Evolutionary conservation across 192 early-diverging fungal species (phyloP).

Genomic region (Bifiguratus adelaidae): DNA sequence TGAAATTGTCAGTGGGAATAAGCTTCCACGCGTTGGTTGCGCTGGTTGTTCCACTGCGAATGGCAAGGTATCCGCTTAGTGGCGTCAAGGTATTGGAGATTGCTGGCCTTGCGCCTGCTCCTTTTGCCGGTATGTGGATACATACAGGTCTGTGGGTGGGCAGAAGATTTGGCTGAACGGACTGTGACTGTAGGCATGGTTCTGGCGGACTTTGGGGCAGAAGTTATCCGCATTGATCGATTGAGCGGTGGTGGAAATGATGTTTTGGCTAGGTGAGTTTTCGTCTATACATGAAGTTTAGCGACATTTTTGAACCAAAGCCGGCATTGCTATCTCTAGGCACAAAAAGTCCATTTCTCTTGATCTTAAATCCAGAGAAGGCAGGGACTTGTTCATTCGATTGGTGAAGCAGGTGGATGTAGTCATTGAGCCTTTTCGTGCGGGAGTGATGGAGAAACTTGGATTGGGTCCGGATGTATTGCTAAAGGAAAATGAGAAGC

Average conservation of each 20-base stretch:
- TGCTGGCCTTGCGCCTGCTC: slow-evolving; percentile 55
- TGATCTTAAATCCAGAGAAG: slow-evolving; percentile 38
- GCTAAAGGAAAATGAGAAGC: slow-evolving; percentile 34
- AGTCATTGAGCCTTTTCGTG: slow-evolving; percentile 55
- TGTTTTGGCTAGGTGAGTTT: slow-evolving; percentile 26
- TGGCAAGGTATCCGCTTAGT: slow-evolving; percentile 19
- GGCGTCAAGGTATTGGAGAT: slow-evolving; percentile 53
- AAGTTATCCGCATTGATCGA: slow-evolving; percentile 53
- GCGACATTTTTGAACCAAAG: neutral
- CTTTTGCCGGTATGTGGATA: slow-evolving; percentile 34
- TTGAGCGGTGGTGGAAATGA: slow-evolving; percentile 22
- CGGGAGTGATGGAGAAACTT: slow-evolving; percentile 60
- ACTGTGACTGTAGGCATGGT: slow-evolving; percentile 31
- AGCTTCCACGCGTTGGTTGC: too few relatives aligned
- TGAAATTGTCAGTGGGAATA: too few relatives aligned
- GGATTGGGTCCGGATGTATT: slow-evolving; percentile 48
- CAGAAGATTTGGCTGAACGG: neutral
- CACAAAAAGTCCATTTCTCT: slow-evolving; percentile 53
- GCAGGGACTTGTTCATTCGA: slow-evolving; percentile 27
- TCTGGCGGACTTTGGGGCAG: slow-evolving; percentile 55
- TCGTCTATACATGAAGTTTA: neutral
- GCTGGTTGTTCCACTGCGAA: neutral
- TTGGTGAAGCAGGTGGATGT: slow-evolving; percentile 43
- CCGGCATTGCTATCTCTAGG: slow-evolving; percentile 7
- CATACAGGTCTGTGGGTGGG: neutral